Base-by-base conservation (phyloP, 768 basidiomycete species). In the Hemileccinum impolitum region DNA sequence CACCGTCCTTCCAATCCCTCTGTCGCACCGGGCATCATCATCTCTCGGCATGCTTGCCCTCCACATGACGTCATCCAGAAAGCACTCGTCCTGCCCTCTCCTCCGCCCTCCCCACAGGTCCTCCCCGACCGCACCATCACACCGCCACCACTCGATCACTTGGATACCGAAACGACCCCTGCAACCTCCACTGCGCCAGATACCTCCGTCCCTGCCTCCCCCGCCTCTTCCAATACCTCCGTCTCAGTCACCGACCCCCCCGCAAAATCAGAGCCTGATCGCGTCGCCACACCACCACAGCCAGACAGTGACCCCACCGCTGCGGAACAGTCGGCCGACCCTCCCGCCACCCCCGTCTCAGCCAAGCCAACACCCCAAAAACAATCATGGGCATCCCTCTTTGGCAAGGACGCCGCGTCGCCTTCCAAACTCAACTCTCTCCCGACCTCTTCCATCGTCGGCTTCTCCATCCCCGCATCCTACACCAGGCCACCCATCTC, bases 371-470 rank as follows among this genome's bases (percentile, higher is more conserved):
- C 62, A 14, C 47, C 55, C n/a, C 85, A 81, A 68, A 87, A 83
- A 63, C 50, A 46, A 1, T 85, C 84, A 2, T 91, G 84, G 82
- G 87, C 88, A 0, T 85, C 85, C 13, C 80, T 91, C 30, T 72
- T 90, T 32, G 77, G 78, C 43, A 64, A 76, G 0, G 69, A 76
- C 4, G 52, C 71, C 2, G 53, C 71, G 1, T 66, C 77, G 0
- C 57, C 73, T 0, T 66, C 75, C 4, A 58, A 73, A 71, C 58
- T 67, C 38, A 77, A 74, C 48, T 63, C 77, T 3, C 79, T 89
- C 14, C 87, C 86, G 2, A 82, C 78, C 0, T 90, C 87, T 9
- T 77, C 80, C 43, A 76, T 89, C 42, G 77, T 88, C 12, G 87
- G 87, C 4, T 77, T 89, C 61, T 91, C 87, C 38, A 73, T 90